Evolutionary conservation across 2,329 filamentous ascomycete species (phyloP).

Genomic region (Cryphonectria radicalis): DNA sequence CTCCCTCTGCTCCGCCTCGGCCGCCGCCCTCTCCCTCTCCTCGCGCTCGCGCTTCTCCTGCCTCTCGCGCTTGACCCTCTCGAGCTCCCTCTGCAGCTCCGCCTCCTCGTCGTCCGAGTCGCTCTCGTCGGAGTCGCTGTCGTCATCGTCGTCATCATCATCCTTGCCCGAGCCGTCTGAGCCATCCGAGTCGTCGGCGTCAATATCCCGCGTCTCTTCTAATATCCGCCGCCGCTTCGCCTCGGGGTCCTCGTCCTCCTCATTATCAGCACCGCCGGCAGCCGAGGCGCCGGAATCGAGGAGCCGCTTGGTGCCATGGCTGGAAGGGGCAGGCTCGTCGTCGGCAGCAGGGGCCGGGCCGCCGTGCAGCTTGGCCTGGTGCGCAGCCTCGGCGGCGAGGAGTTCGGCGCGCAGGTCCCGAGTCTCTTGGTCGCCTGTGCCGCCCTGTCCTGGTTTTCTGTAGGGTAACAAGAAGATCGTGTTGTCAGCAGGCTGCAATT

Average conservation of each 20-base stretch:
- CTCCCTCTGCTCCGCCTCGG: slow-evolving; percentile 83
- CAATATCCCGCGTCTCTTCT: slow-evolving; percentile 85
- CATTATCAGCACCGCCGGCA: slow-evolving; percentile 41
- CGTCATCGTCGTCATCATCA: slow-evolving; percentile 56
- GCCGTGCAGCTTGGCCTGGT: slow-evolving; percentile 84
- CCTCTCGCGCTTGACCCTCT: slow-evolving; percentile 88
- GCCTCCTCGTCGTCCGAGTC: slow-evolving; percentile 83
- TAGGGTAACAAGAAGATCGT: slow-evolving; percentile 5
- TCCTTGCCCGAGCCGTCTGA: slow-evolving; percentile 40
- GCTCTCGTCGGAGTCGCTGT: slow-evolving; percentile 59
- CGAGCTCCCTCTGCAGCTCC: slow-evolving; percentile 87
- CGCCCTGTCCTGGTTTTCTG: slow-evolving; percentile 86
- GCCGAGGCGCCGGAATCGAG: slow-evolving; percentile 54
- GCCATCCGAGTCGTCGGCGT: slow-evolving; percentile 72
- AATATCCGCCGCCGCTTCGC: slow-evolving; percentile 85
- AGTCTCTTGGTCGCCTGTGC: slow-evolving; percentile 67
- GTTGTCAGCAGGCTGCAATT: not conserved
- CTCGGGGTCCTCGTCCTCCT: slow-evolving; percentile 69
- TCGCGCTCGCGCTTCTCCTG: slow-evolving; percentile 80
- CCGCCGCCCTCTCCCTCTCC: slow-evolving; percentile 78
- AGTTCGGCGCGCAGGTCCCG: slow-evolving; percentile 91
- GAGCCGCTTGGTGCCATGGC: slow-evolving; percentile 64
- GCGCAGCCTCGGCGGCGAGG: slow-evolving; percentile 82
- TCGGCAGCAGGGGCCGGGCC: slow-evolving; percentile 47
- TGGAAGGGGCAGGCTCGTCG: slow-evolving; percentile 26